These are phyloP conservation scores for Hydnomerulius pinastri DNA, from an alignment of 768 basidiomycete genomes.

Conservation along the genomic window DNA sequence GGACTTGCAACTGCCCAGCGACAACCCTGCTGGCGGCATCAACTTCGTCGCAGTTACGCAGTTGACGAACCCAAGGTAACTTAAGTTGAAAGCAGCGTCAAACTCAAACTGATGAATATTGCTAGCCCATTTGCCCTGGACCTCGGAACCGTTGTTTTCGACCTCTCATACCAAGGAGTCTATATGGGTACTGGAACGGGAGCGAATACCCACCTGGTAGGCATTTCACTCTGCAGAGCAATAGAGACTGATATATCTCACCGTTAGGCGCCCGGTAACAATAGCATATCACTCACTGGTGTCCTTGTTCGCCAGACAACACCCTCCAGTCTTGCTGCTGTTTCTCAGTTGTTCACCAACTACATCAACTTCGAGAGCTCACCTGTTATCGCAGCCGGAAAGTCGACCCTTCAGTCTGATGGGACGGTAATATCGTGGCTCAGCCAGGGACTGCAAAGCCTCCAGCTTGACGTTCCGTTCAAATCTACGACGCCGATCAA, in stretches of 20 bases:
- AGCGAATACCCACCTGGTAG: slow-evolving; percentile 51
- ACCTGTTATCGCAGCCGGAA: slow-evolving; percentile 59
- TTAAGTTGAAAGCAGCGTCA: background rate
- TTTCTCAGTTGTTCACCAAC: slow-evolving; percentile 67
- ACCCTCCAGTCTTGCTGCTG: slow-evolving; percentile 42
- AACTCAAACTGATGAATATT: slow-evolving; percentile 1
- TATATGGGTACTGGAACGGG: slow-evolving; percentile 58
- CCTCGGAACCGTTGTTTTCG: slow-evolving; percentile 67
- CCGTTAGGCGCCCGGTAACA: slow-evolving; percentile 50
- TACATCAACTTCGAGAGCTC: slow-evolving; percentile 67
- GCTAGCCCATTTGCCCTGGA: slow-evolving; percentile 66
- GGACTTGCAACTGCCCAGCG: slow-evolving; percentile 66
- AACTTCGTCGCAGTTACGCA: slow-evolving; percentile 59
- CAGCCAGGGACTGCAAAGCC: slow-evolving; percentile 55
- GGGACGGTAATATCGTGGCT: slow-evolving; percentile 66
- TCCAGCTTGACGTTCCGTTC: slow-evolving; percentile 66
- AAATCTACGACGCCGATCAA: slow-evolving; percentile 49
- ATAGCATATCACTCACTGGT: slow-evolving; percentile 61
- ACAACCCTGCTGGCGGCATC: slow-evolving; percentile 68
- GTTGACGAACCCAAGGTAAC: slow-evolving; percentile 59
- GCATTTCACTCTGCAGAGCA: slow-evolving; percentile 13
- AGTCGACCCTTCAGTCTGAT: slow-evolving; percentile 58
- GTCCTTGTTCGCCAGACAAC: slow-evolving; percentile 54
- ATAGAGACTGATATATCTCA: slow-evolving; percentile 3
- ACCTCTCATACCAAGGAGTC: slow-evolving; percentile 57